Evolutionary conservation across 768 basidiomycete species (phyloP), one percentile per base, ranked within the genome.

Genomic region (Calocera cornea): DNA sequence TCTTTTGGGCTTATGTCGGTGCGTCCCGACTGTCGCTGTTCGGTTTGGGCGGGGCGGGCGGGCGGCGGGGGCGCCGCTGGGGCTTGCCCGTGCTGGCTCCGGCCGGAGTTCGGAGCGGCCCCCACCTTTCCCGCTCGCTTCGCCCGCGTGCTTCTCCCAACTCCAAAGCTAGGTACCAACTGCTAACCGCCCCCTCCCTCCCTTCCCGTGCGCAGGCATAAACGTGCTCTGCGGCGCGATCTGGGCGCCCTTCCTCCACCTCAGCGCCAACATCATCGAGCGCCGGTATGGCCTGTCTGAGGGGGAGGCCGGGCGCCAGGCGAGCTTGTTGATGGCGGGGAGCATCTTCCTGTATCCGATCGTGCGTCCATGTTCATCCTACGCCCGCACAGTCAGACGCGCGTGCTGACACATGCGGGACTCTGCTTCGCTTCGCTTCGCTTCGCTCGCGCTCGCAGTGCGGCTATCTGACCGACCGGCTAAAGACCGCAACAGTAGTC

Each of bases 191-290:
- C n/a, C n/a, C n/a, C n/a, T n/a, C n/a, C n/a, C n/a, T n/a, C n/a
- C n/a, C n/a, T n/a, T n/a, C n/a, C n/a, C n/a, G n/a, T n/a, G n/a
- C n/a, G n/a, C n/a, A 67, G 85, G 81, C 1, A 72, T 89, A n/a
- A 91, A 91, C 69, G 74, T 90, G 14, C 77, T 90, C 17, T 92
- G 87, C 68, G 89, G 89, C 19, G 79, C 84, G 68, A 84, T 90
- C 38, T 91, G 89, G 89, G 78, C 84, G 1, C 90, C 89, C 1
- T 90, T 89, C 73, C 84, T 83, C 12, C 88, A 90, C 72, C 83
- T 92, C 47, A 84, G 87, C 14, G 80, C 89, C 88, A 90, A 89
- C 72, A 81, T 92, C 65, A 83, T 92, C 27, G 83, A 91, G 72
- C 81, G 78, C 38, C 84, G 89, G 7, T 92, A 87, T 72, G 70